Conservation (phyloP, 495 filamentous ascomycete genomes). For the Alectoria sarmentosa region DNA sequence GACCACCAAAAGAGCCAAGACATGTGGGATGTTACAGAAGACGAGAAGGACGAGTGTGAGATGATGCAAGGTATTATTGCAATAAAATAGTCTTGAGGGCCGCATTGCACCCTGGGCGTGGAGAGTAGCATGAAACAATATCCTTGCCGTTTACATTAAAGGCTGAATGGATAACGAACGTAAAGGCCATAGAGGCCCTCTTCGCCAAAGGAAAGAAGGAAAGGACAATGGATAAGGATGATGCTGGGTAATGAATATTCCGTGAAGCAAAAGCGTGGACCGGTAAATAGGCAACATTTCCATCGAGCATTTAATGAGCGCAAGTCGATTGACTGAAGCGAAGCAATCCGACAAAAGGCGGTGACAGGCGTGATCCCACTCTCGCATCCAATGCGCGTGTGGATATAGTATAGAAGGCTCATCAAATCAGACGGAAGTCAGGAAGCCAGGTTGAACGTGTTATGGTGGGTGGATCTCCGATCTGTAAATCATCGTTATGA, state of each 20-base stretch:
- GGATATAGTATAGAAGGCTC: conserved; percentile 10
- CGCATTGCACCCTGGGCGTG: conserved; percentile 14
- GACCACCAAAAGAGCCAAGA: conserved; percentile 33
- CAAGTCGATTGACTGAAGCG: conserved; percentile 12
- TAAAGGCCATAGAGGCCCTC: conserved; percentile 3
- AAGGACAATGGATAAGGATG: neutral
- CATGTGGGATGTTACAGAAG: neutral
- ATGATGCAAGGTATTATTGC: conserved; percentile 8
- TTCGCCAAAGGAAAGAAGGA: neutral
- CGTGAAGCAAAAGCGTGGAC: conserved; percentile 11
- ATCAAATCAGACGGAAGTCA: conserved; percentile 3
- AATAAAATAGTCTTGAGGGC: neutral
- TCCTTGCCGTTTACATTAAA: conserved; percentile 12
- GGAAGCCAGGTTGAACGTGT: neutral
- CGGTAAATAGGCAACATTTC: neutral
- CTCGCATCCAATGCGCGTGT: neutral
- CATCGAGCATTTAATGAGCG: conserved; percentile 8
- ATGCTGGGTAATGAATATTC: neutral
- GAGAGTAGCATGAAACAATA: conserved; percentile 11
- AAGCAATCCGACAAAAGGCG: conserved; percentile 6
- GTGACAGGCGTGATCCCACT: conserved; percentile 3
- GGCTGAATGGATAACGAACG: conserved; percentile 1
- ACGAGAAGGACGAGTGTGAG: conserved; percentile 13
- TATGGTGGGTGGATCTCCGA: conserved; percentile 11
- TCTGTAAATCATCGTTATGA: conserved; percentile 3